phyloP scores from a whole-genome alignment of 345 rosid species.

The Iberis pinnata region DNA sequence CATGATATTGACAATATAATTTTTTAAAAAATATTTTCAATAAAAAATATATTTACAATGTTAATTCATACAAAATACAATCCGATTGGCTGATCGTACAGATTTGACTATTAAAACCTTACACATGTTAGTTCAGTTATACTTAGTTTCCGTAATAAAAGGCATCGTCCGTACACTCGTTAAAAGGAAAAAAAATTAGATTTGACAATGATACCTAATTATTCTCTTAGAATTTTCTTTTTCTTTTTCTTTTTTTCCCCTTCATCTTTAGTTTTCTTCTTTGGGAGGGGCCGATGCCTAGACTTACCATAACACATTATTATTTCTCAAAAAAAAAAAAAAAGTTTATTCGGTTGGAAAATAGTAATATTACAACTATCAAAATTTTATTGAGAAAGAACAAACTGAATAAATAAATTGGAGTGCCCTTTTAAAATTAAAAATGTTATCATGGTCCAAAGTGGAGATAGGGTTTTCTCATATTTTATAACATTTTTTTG shows the following conservation, averaged over 20 bases:
- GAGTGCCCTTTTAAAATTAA: constrained; percentile 11
- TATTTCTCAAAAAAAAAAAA: not conserved
- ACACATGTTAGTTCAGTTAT: constrained; percentile 4
- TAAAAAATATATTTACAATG: no score
- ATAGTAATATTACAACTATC: constrained; percentile 15
- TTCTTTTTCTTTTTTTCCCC: not conserved
- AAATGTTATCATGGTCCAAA: constrained; percentile 29
- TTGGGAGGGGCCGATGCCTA: constrained; percentile 17
- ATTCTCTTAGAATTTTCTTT: constrained; percentile 25
- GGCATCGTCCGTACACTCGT: constrained; percentile 19
- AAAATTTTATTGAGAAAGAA: constrained; percentile 3
- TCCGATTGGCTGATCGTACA: no score
- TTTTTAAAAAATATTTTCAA: no score
- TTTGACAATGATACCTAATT: constrained; percentile 27
- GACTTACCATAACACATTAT: constrained; percentile 21
- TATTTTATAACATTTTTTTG: constrained; percentile 15
- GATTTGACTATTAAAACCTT: not conserved
- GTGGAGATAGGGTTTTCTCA: constrained; percentile 29
- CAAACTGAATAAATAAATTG: not conserved
- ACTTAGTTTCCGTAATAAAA: constrained; percentile 1
- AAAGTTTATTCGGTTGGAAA: constrained; percentile 20
- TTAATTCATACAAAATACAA: no score
- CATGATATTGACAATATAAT: no score
- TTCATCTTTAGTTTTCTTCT: constrained; percentile 5
- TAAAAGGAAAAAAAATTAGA: constrained; percentile 12